Base-by-base conservation (phyloP, 129 eudicot species). In the Pseudognaphalium luteoalbum region DNA sequence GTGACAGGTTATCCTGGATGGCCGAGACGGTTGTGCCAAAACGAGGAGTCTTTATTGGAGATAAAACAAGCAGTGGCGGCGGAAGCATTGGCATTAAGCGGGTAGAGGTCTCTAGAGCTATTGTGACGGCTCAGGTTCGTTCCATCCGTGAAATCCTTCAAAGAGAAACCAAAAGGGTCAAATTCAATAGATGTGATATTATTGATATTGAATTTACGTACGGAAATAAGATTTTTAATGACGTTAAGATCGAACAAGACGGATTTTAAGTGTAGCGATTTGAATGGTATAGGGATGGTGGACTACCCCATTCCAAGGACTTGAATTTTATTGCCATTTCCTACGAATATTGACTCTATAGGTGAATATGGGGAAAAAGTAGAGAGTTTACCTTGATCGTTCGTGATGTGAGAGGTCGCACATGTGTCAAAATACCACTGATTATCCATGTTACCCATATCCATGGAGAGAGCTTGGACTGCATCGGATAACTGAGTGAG, bases 271-370 rank as follows among this genome's bases (percentile, higher is more conserved):
- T 68, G 58, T 4, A 42, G 32, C 7, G 73, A 19, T 68, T 14
- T 68, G 1, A 58, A 39, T 4, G 57, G 57, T 20, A 58, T 39
- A 9, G 12, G 35, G 15, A 68, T 68, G 54, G 54, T 22, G 57
- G 73, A 68, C 42, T 34, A 19, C 3, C 58, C 73, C 57, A 35
- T n/a, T n/a, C 73, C 73, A 47, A 41, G 54, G 4, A 68, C 59
- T 42, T 58, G 73, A 68, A 42, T 68, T 68, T 68, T 68, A 47
- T 68, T 41, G 54, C 59, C 73, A 68, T 68, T 42, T 41, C 73
- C 73, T 11, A 68, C 73, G 21, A 42, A 20, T 39, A 68, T 42
- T n/a, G 58, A 68, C 21, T 25, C 35, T 39, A 68, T 41, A 16
- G 73, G 73, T 20, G 60, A 69, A 69, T 42, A 69, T 4, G 14